Evolutionary conservation across 1,139 yeast genomes (phyloP), one percentile per base, ranked within the genome.

Genomic region (Yamadazyma epiphylla): DNA sequence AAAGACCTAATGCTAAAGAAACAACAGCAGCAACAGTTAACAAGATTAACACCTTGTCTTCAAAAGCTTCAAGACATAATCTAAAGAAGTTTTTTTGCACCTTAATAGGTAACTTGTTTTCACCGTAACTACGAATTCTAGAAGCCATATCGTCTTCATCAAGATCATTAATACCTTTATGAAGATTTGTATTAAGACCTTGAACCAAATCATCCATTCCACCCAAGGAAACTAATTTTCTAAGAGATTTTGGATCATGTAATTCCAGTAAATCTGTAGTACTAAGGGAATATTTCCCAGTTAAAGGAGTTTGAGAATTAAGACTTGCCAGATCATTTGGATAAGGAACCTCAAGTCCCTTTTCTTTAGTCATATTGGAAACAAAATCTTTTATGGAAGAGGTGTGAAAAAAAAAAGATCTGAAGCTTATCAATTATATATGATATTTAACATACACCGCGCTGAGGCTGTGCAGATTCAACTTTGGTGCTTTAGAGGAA

Each of bases 1-100:
- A 94, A 13, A 91, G 64, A 0, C 98, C 99, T 33, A 94, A 64
- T 0, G 95, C 94, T 30, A 94, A 70, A 0, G 97, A 88, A 2
- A 94, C 74, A 5, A 87, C 64, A 1, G 98, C 98, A 0, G 96
- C 96, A 3, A 85, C 70, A 2, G 87, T 70, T 47, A 94, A 70
- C 43, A 94, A 64, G 35, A 91, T 81, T 58, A 94, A 71, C 19
- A 94, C 95, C 56, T 87, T 86, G 58, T 94, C 99, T 42, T 88
- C 80, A 61, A 94, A 63, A 2, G 97, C 96, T 45, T 84, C 87
- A 66, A 73, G 77, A 47, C 94, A 80, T 27, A 94, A 68, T 33
- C 55, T 52, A 30, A 81, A 62, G 39, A 94, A 80, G 3, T 85
- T 65, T 53, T 84, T 86, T 6, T 80, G 71, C 13, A 72, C 65